Conservation (phyloP, 2,329 filamentous ascomycete species). For the Phoma sp. region DNA sequence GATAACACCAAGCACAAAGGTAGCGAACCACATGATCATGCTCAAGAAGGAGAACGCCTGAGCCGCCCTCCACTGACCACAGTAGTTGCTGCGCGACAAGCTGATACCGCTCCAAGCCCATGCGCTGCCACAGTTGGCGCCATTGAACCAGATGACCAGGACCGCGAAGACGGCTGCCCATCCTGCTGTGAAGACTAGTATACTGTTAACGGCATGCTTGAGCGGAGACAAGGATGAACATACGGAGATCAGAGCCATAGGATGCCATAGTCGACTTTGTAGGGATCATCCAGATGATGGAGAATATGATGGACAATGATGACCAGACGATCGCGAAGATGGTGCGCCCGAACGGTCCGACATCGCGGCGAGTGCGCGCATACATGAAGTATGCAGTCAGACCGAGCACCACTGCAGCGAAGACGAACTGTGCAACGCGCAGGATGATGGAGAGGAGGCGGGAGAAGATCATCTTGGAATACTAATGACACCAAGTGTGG, state of each 20-base stretch:
- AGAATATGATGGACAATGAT: constrained; percentile 71
- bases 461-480: constrained; percentile 44
- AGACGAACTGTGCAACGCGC: constrained; percentile 70
- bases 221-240: not conserved
- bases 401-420: constrained; percentile 65
- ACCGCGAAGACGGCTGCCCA: constrained; percentile 67
- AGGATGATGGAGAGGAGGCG: constrained; percentile 65
- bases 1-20: constrained; percentile 43
- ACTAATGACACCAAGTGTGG: too few relatives aligned
- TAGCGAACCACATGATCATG: constrained; percentile 74
- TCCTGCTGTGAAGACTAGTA: constrained; percentile 65
- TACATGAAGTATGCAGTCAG: constrained; percentile 36
- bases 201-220: too few relatives aligned
- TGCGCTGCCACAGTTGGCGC: constrained; percentile 33
- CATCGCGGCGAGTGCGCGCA: constrained; percentile 47
- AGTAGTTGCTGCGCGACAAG: constrained; percentile 54
- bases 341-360: constrained; percentile 68
- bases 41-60: constrained; percentile 77
- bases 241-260: constrained; percentile 71
- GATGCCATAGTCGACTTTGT: constrained; percentile 72
- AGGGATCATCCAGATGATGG: constrained; percentile 75
- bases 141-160: constrained; percentile 42
- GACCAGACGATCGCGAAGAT: constrained; percentile 80
- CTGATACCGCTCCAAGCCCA: constrained; percentile 64
- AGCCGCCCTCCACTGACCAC: constrained; percentile 73